phyloP scores from a whole-genome alignment of 2,329 filamentous ascomycete species.

The Ceratocystis eucalypticola region DNA sequence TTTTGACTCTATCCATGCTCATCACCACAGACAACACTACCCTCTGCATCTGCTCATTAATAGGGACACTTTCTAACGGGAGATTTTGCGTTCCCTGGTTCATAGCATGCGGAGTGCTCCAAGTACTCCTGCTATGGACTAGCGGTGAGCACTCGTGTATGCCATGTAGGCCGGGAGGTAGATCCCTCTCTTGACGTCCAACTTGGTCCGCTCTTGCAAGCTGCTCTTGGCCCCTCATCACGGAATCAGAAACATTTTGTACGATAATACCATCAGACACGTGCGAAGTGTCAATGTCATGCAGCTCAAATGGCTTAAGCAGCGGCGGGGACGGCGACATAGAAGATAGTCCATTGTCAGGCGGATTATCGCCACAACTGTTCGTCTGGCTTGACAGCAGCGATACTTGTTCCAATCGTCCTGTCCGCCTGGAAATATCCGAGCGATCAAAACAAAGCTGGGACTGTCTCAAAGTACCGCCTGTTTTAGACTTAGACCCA shows the following conservation, averaged over 20 bases:
- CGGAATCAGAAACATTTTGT: background rate
- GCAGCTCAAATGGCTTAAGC: background rate
- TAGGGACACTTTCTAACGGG: conserved; percentile 24
- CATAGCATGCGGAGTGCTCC: background rate
- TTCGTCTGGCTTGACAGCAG: background rate
- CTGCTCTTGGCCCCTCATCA: background rate
- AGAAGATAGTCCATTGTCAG: background rate
- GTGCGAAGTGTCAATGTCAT: background rate
- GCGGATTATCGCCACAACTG: background rate
- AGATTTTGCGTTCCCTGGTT: conserved; percentile 15
- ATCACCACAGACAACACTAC: background rate
- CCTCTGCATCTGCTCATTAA: conserved; percentile 19
- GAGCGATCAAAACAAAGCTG: background rate
- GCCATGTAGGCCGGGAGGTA: background rate
- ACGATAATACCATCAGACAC: background rate
- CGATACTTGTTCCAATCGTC: background rate
- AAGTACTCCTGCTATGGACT: background rate
- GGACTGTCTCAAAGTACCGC: background rate
- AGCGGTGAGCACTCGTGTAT: background rate
- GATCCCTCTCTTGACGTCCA: background rate
- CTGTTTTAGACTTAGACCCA: background rate
- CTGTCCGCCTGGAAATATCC: background rate
- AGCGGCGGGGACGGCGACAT: background rate
- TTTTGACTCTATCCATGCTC: background rate
- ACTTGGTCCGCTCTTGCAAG: background rate